phyloP scores from a whole-genome alignment of 2,329 filamentous ascomycete genomes.

The Lasiodiplodia citricola region DNA sequence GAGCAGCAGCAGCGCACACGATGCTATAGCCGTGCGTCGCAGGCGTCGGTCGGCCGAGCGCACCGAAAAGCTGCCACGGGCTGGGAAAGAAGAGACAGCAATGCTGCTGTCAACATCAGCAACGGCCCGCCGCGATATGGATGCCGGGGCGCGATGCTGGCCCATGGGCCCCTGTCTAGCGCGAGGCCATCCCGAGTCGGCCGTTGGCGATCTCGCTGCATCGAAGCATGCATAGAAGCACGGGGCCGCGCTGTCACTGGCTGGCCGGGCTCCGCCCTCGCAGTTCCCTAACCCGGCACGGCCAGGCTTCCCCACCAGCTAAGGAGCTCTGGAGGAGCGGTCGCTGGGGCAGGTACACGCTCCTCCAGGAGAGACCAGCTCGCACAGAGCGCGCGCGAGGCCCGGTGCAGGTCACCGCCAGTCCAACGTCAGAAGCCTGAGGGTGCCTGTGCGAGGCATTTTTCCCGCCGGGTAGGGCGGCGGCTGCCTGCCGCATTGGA shows the following conservation, averaged over 20 bases:
- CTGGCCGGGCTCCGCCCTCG: conserved; percentile 1
- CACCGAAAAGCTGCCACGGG: background rate
- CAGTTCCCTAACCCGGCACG: conserved; percentile 16
- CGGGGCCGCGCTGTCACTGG: conserved; percentile 9
- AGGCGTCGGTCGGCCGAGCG: conserved; percentile 17
- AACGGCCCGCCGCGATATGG: conserved; percentile 21
- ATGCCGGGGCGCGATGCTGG: conserved; percentile 9
- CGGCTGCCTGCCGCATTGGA: conserved; percentile 8
- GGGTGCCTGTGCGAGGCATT: conserved; percentile 14
- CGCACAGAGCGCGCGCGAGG: conserved; percentile 22
- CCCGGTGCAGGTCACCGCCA: conserved; percentile 21
- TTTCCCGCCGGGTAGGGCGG: conserved; percentile 16
- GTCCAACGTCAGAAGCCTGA: conserved; percentile 19
- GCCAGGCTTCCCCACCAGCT: conserved; percentile 10
- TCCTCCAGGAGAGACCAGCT: conserved; percentile 8
- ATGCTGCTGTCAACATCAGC: conserved; percentile 19
- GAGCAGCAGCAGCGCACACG: conserved; percentile 1
- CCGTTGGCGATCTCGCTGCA: conserved; percentile 21
- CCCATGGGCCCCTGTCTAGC: background rate
- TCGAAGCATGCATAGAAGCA: conserved; percentile 26
- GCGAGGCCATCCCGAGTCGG: conserved; percentile 14
- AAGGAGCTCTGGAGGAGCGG: conserved; percentile 5
- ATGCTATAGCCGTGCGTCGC: background rate
- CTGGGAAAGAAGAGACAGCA: conserved; percentile 3
- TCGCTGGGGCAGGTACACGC: conserved; percentile 14